Evolutionary conservation across 140 eudicot genomes (phyloP).

Genomic region (Ambrosia hybrid): DNA sequence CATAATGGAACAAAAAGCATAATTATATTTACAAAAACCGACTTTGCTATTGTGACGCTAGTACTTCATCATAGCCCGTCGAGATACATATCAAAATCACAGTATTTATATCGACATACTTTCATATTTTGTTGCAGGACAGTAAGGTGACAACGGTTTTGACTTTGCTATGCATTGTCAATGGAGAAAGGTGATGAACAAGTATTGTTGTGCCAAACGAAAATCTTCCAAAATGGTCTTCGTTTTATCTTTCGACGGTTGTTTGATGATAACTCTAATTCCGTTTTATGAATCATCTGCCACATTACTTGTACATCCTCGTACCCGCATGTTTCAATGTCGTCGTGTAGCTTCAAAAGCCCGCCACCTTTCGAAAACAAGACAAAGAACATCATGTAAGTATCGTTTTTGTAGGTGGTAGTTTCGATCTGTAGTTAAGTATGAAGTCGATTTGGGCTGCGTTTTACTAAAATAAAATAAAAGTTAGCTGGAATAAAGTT

Average conservation of each 20-base stretch:
- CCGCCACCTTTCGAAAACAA: conserved; percentile 49
- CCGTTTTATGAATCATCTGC: conserved; percentile 82
- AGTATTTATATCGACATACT: conserved; percentile 20
- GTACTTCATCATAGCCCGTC: conserved; percentile 26
- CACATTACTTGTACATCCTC: conserved; percentile 92
- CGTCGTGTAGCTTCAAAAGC: conserved; percentile 81
- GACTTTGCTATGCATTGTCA: conserved; percentile 39
- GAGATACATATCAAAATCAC: conserved; percentile 24
- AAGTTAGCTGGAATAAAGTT: neutral
- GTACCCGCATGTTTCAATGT: conserved; percentile 70
- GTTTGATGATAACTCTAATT: conserved; percentile 48
- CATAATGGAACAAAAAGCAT: conserved; percentile 28
- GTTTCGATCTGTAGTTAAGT: too few species aligned
- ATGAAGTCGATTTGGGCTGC: too few species aligned
- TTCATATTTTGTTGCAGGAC: conserved; percentile 27
- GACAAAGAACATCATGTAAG: conserved; percentile 4
- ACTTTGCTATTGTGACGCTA: conserved; percentile 19
- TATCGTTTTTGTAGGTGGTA: neutral
- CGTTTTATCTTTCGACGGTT: conserved; percentile 45
- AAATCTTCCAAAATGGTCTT: conserved; percentile 62
- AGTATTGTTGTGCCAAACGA: conserved; percentile 50
- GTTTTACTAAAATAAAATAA: neutral
- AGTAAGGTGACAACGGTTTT: conserved; percentile 25
- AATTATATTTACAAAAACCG: conserved; percentile 39
- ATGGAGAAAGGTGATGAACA: conserved; percentile 43